Conservation (phyloP, 768 basidiomycete species). For the Sporobolomyces phaffii region DNA sequence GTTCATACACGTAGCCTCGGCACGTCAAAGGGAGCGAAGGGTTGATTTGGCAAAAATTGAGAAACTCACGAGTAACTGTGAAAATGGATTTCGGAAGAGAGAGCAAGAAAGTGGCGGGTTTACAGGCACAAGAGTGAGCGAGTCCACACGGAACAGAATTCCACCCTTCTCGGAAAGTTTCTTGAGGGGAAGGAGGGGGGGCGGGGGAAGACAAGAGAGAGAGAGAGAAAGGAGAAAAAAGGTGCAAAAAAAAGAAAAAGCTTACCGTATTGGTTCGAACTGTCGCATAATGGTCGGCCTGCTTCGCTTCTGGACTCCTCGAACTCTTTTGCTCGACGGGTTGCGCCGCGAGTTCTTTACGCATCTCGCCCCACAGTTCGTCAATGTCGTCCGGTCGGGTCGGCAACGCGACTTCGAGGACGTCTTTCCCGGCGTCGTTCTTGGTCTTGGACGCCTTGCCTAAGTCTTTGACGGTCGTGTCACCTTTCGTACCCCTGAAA, state of each 20-base stretch:
- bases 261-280: constrained; percentile 58
- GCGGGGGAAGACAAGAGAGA: too few species aligned
- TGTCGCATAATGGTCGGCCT: constrained; percentile 70
- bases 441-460: constrained; percentile 86
- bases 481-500: constrained; percentile 76
- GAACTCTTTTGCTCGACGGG: constrained; percentile 70
- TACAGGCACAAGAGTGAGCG: too few species aligned
- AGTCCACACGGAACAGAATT: not conserved
- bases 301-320: constrained; percentile 79
- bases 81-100: too few species aligned
- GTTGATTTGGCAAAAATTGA: too few species aligned
- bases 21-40: too few species aligned
- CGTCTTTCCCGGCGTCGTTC: constrained; percentile 72
- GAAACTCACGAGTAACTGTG: constrained; percentile 4
- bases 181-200: too few species aligned
- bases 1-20: too few species aligned
- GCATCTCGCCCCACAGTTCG: constrained; percentile 73
- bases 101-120: too few species aligned
- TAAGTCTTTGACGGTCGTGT: constrained; percentile 83
- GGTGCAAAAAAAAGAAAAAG: too few species aligned
- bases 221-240: too few species aligned
- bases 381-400: constrained; percentile 81
- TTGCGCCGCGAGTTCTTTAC: constrained; percentile 61
- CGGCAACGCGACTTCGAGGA: constrained; percentile 78
- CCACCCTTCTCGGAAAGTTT: too few species aligned